Base-by-base conservation (phyloP, 2,329 filamentous ascomycete species). In the Scolecobasidium constrictum region DNA sequence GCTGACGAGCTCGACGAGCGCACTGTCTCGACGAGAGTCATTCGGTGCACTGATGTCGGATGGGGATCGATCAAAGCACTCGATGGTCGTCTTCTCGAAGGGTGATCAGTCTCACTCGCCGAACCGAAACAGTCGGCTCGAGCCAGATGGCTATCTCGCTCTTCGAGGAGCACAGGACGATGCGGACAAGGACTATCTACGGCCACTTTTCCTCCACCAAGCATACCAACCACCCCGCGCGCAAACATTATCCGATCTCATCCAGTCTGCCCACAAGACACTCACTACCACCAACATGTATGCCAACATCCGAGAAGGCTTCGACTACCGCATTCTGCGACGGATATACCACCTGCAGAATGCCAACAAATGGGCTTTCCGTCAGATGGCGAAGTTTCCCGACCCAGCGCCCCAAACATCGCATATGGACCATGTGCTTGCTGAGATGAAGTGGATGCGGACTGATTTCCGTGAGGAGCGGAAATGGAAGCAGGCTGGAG, bases 361-460 rank as follows among this genome's bases (percentile, higher is more conserved):
- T 54, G 78, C 82, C 22, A 87, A 94, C 52, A 83, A 90, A 54
- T 96, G 92, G 90, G 92, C 88, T 4, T 63, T 98, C 37, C 76
- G 90, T 41, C 92, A 98, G 56, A 78, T 88, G 35, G 86, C 93
- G 56, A 82, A 87, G 44, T 84, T 80, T 31, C 72, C 79, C 2
- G 92, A 98, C 60, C 88, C 90, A 4, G 71, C 76, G 3, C 77
- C 86, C 28, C 81, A 81, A 15, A 73, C 77, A 1, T 80, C 82
- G 2, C 90, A 96, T 52, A 85, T 81, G 75, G 92, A 98, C 62
- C 73, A 90, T 41, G 61, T 96, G 43, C 67, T 98, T 22, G 76
- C 87, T 51, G 88, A 98, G 65, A 86, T 90, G 75, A 94, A 88
- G 60, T 96, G 90, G 90, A 93, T 98, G 86, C 78, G 88, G 40